A percentile compares a stretch with the other conserved stretches of the same genome.
These are phyloP conservation scores for Stentor roeselii DNA, from an alignment of 73 alveolate genomes.

Conservation along the genomic window DNA sequence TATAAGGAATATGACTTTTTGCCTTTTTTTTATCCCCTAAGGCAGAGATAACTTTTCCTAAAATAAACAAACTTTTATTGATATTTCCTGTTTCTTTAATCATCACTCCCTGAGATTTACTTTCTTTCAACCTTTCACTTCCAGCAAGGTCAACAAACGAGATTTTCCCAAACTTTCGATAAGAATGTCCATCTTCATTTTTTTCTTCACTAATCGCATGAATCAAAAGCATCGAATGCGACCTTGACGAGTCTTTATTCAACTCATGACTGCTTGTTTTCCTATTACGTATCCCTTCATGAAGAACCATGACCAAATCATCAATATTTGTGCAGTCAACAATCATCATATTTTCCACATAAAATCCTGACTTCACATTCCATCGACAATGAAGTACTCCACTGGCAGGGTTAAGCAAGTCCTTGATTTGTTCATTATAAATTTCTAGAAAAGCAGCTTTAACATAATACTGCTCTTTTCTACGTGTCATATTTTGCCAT, in stretches of 20 bases:
- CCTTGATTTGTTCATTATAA: slow-evolving; percentile 91
- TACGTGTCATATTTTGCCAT: slow-evolving; percentile 79
- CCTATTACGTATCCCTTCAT: slow-evolving; percentile 98
- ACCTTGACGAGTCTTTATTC: slow-evolving; percentile 95
- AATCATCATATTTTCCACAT: slow-evolving; percentile 96
- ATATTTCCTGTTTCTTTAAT: slow-evolving; percentile 97
- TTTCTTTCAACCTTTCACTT: slow-evolving; percentile 96
- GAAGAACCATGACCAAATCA: slow-evolving; percentile 92
- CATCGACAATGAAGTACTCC: slow-evolving; percentile 92
- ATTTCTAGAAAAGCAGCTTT: slow-evolving; percentile 91
- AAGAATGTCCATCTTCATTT: slow-evolving; percentile 84
- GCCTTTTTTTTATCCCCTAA: slow-evolving; percentile 64
- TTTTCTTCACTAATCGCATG: slow-evolving; percentile 88
- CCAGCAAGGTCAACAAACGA: slow-evolving; percentile 99
- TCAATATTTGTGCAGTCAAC: slow-evolving; percentile 94
- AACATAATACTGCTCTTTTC: slow-evolving; percentile 84
- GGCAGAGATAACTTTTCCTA: slow-evolving; percentile 93
- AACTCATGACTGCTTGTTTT: slow-evolving; percentile 96
- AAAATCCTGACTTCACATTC: slow-evolving; percentile 97
- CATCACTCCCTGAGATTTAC: slow-evolving; percentile 95
- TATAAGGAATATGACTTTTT: slow-evolving; percentile 90
- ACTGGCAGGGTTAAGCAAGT: slow-evolving; percentile 80
- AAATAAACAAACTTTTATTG: slow-evolving; percentile 90
- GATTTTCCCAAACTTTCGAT: slow-evolving; percentile 94
- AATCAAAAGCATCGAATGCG: slow-evolving; percentile 92